phyloP scores from a whole-genome alignment of 1,284 basidiomycete species.

The Rhodotorula sp. region DNA sequence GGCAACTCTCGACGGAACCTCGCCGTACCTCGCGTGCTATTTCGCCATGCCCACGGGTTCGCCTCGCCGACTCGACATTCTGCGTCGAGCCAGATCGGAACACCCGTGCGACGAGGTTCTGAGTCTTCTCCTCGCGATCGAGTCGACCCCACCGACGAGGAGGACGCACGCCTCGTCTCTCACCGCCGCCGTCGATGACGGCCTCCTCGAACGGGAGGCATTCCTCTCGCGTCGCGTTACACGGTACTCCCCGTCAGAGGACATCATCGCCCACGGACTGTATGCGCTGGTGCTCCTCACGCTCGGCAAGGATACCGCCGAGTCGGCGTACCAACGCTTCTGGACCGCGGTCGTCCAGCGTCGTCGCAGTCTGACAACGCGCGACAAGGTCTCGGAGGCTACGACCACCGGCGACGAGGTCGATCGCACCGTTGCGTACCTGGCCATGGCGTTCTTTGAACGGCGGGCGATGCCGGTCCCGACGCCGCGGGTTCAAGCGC shows the following conservation, averaged over 20 bases:
- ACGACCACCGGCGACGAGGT: neutral
- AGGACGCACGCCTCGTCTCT: neutral
- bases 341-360: neutral
- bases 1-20: constrained; percentile 7
- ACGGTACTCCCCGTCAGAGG: constrained; percentile 1
- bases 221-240: constrained; percentile 2
- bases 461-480: neutral
- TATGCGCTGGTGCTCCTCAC: constrained; percentile 10
- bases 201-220: neutral
- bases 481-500: neutral
- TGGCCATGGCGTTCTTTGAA: constrained; percentile 25
- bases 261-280: constrained; percentile 12
- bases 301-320: neutral
- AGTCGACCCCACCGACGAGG: neutral
- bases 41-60: constrained; percentile 3
- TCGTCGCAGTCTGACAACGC: neutral
- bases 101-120: constrained; percentile 21
- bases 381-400: neutral
- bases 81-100: constrained; percentile 1
- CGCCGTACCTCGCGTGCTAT: constrained; percentile 13
- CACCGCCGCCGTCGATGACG: too few relatives aligned
- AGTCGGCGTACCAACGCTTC: neutral
- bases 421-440: constrained; percentile 7
- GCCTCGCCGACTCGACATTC: constrained; percentile 3
- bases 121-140: constrained; percentile 14